Evolutionary conservation across 1,284 basidiomycete genomes (phyloP), one percentile per base, ranked within the genome.

Genomic region (Cryptococcus sp.): DNA sequence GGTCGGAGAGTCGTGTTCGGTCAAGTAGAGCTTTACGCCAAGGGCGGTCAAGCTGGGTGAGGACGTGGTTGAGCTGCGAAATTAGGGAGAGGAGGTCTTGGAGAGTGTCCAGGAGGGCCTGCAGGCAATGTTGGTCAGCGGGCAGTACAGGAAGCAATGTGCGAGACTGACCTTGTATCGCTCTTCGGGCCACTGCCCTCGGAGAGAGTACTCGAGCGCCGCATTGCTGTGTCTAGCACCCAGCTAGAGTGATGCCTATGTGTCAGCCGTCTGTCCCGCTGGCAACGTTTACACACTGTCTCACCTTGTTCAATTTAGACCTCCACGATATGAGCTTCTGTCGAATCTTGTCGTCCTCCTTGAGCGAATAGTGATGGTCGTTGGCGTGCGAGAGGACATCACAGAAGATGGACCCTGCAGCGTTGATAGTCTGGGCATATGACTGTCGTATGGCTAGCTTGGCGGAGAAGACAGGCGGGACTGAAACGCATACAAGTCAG

Each of bases 21-120:
- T 82, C 82, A 16, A 93, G 79, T 59, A 92, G 84, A 0, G 89
- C 90, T 28, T 82, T 82, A 18, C 83, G 82, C 89, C 87, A 93
- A 15, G 63, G 73, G 16, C 72, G 59, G 9, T 76, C 62, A 59
- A 79, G 50, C 66, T 75, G 63, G 49, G 65, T 48, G 46, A 78
- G 56, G 50, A 78, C 70, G 69, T 78, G 76, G 51, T 76, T 70
- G 38, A 78, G 59, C 55, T 77, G 75, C 3, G 71, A 65, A 2
- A 78, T 57, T 2, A 78, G 67, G 2, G 71, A 70, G 20, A 77
- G 61, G 3, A 68, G 56, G 52, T 78, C 76, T 54, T 72, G 64
- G 11, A 74, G 64, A 7, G 71, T 68, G 40, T 66, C 64, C 5
- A 72, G 65, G 6, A 78, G 62, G 13, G 72, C 76, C 61, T 68